A percentile compares a stretch with the other conserved stretches of the same genome.
phyloP scores from a whole-genome alignment of 179 eudicot species.

The Corrigiola litoralis region DNA sequence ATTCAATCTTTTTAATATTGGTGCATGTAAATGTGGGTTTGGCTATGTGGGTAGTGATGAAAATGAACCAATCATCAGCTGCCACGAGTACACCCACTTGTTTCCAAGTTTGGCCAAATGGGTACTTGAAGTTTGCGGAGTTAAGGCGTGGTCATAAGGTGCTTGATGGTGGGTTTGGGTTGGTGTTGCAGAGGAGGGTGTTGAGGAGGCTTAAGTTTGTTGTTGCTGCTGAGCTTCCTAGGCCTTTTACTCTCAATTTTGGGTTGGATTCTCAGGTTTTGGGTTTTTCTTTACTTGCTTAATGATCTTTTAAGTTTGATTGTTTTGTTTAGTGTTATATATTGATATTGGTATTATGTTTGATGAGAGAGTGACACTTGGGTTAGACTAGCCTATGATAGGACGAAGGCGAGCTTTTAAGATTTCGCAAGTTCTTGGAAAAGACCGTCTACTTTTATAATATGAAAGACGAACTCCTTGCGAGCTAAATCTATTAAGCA shows the following conservation, averaged over 20 bases:
- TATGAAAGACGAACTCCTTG: too few relatives aligned
- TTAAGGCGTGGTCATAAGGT: conserved; percentile 31
- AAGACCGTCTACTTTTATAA: too few relatives aligned
- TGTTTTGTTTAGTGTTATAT: not conserved
- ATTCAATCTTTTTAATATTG: conserved; percentile 12
- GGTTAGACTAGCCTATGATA: too few relatives aligned
- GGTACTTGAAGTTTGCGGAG: conserved; percentile 21
- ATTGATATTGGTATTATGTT: not conserved
- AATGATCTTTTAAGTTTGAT: not conserved
- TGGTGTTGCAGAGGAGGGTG: conserved; percentile 28
- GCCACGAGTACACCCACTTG: conserved; percentile 6
- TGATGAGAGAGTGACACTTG: too few relatives aligned
- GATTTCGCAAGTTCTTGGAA: too few relatives aligned
- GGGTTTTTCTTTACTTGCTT: not conserved
- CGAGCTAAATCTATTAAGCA: too few relatives aligned
- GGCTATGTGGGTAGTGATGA: conserved; percentile 28
- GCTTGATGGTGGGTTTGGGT: conserved; percentile 27
- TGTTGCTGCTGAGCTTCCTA: conserved; percentile 54
- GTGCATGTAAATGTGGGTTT: conserved; percentile 14
- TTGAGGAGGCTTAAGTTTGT: conserved; percentile 40
- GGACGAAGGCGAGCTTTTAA: too few relatives aligned
- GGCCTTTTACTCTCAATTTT: conserved; percentile 40
- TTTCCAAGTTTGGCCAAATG: conserved; percentile 31
- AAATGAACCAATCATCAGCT: conserved; percentile 35
- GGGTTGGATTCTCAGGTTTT: conserved; percentile 74